Evolutionary conservation across 352 stramenopile genomes (phyloP).

Genomic region (Phytophthora hibernalis): DNA sequence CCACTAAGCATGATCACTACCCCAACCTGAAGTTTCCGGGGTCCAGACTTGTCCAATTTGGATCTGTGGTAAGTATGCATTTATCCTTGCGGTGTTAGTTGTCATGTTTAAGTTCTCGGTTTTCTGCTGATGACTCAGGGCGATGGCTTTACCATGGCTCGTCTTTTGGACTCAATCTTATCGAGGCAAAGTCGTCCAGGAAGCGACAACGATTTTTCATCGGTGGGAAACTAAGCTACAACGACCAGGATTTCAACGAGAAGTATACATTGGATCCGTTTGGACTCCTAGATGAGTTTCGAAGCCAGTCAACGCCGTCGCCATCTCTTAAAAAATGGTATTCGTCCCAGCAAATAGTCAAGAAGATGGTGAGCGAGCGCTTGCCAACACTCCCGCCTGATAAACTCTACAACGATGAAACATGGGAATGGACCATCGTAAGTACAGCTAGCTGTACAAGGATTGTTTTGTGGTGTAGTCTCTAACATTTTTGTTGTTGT

Average conservation of each 20-base stretch:
- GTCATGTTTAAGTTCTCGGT: conserved; percentile 1
- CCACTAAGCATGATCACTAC: conserved; percentile 77
- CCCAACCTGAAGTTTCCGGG: conserved; percentile 70
- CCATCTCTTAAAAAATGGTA: conserved; percentile 58
- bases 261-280: conserved; percentile 62
- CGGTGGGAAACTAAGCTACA: conserved; percentile 80
- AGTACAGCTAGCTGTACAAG: conserved; percentile 13
- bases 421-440: conserved; percentile 94
- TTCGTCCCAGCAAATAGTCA: conserved; percentile 41
- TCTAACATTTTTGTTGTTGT: conserved; percentile 9
- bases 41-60: conserved; percentile 48
- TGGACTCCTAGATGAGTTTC: conserved; percentile 67
- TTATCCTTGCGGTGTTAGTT: not conserved
- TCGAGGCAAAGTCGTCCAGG: not conserved
- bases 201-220: conserved; percentile 74
- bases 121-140: conserved; percentile 24
- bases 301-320: conserved; percentile 19
- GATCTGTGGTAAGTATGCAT: conserved; percentile 33
- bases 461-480: not conserved
- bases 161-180: conserved; percentile 40
- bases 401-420: conserved; percentile 87
- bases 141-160: conserved; percentile 56
- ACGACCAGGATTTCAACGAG: conserved; percentile 56
- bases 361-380: conserved; percentile 46
- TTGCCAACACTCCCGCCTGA: conserved; percentile 54